Evolutionary conservation across 768 basidiomycete species (phyloP), one percentile per base, ranked within the genome.

Genomic region (Phlegmacium glaucopus): DNA sequence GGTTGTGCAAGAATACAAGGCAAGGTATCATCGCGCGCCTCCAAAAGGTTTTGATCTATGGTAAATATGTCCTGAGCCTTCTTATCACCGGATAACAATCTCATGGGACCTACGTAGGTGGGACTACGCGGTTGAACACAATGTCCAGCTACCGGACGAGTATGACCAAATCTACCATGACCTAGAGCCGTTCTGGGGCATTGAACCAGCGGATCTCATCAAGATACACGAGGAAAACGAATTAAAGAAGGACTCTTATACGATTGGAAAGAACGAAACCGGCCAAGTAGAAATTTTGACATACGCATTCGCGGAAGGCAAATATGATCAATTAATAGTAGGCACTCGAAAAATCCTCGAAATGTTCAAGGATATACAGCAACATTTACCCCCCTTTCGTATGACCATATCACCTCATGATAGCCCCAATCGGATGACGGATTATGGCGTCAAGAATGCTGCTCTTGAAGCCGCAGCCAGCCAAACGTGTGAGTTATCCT

Each of bases 41-140:
- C 93, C 94, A 0, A 78, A 76, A 43, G 94, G 94, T 0, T 97
- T 96, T 52, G 91, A 92, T 60, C 69, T 76, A 27, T 95, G 93
- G 92, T 93, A 70, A 69, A 69, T 67, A 18, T 44, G 36, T 7
- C 2, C 35, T 0, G 5, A 15, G 42, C 41, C 35, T 25, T 27
- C 8, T 34, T 22, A 2, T 38, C n/a, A 25, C 6, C 28, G 29
- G 25, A 18, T 18, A 17, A n/a, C 16, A 9, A 37, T 32, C 25
- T 35, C 15, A 22, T 22, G 22, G 5, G 22, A 2, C 1, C 27
- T 18, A 27, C 13, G 4, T 32, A 76, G 75, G 77, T 78, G 75
- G 75, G 54, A 68, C 34, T 77, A 74, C 61, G 89, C 81, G n/a
- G 70, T 72, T 59, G 74, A 82, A 41, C 78, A 93, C 63, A 68